Evolutionary conservation across 1,284 basidiomycete genomes (phyloP), one percentile per base, ranked within the genome.

Genomic region (Tilletia setariae): DNA sequence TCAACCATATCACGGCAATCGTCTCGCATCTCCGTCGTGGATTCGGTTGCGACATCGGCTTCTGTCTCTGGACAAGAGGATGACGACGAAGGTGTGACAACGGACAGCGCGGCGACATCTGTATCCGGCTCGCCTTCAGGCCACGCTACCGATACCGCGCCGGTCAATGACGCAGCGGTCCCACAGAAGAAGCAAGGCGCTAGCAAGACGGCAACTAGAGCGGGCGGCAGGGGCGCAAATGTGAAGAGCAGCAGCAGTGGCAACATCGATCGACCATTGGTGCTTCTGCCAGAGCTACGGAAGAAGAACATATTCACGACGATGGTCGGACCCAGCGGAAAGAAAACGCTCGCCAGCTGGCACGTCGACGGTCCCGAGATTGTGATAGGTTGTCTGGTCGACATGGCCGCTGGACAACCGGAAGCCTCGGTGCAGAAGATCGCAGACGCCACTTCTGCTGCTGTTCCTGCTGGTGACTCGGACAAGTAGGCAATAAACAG

Each of bases 331-430:
- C 73, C 80, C 16, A 74, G 69, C 59, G 73, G 72, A 16, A 72
- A 79, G 28, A 79, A 80, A 70, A 82, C 80, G 62, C 67, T 81
- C 19, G 80, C 80, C 0, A 71, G 74, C 35, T 81, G 79, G 78
- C 80, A 82, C 30, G 75, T 82, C 0, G 75, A 76, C 61, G 69
- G 71, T 35, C 74, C 74, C 13, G 69, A 76, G 28, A 65, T 74
- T 21, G 71, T 81, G 42, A 79, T 82, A n/a, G 76, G 74, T 61
- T 66, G 69, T 6, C 64, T 82, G 13, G 72, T 74, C 2, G 78
- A 75, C 47, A 80, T 82, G 79, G 79, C 79, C 11, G 76, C 62
- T 11, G 59, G 56, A 21, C 21, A 30, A 32, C 44, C 56, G 28
- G 56, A 19, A 30, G 56, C 51, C 35, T 40, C 35, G 35, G 35